phyloP scores from a whole-genome alignment of 345 rosid species.

The Moricandia moricandioides region DNA sequence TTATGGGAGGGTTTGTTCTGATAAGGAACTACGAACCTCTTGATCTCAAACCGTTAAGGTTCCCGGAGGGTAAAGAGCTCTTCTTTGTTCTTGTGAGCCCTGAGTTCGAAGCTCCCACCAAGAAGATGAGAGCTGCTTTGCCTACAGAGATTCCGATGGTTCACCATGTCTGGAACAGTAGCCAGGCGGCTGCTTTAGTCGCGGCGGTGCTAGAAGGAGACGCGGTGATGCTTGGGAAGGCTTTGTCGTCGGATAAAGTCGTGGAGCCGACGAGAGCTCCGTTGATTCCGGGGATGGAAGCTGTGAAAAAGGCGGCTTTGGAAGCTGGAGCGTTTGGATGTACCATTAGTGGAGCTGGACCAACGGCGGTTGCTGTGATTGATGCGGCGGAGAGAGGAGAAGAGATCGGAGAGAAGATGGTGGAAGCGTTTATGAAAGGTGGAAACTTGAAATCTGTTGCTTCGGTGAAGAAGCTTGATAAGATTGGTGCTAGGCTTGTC shows the following conservation, averaged over 20 bases:
- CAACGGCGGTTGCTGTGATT: constrained; percentile 77
- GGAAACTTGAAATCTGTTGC: constrained; percentile 70
- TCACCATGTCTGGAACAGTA: constrained; percentile 86
- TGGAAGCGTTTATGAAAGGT: constrained; percentile 62
- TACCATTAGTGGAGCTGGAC: constrained; percentile 92
- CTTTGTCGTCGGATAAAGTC: constrained; percentile 64
- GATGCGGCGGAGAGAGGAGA: constrained; percentile 52
- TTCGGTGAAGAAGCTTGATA: constrained; percentile 61
- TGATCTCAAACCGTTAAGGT: constrained; percentile 52
- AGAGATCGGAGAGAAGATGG: constrained; percentile 76
- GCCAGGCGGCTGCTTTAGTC: constrained; percentile 80
- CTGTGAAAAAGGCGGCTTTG: constrained; percentile 67
- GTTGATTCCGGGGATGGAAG: constrained; percentile 85
- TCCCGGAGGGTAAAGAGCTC: constrained; percentile 57
- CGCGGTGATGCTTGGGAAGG: constrained; percentile 61
- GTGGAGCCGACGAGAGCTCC: constrained; percentile 91
- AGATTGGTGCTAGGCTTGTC: constrained; percentile 76
- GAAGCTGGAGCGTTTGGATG: constrained; percentile 85
- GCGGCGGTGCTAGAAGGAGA: constrained; percentile 75
- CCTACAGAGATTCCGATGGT: constrained; percentile 69
- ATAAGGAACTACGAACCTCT: constrained; percentile 75
- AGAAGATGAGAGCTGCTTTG: constrained; percentile 88
- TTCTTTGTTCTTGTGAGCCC: constrained; percentile 76
- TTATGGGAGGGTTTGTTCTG: constrained; percentile 86
- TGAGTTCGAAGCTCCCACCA: constrained; percentile 86